Percentiles rank a stretch among this genome's conserved stretches.
phyloP scores from a whole-genome alignment of 139 green algal genomes.

The Chlamydomonas eustigma region DNA sequence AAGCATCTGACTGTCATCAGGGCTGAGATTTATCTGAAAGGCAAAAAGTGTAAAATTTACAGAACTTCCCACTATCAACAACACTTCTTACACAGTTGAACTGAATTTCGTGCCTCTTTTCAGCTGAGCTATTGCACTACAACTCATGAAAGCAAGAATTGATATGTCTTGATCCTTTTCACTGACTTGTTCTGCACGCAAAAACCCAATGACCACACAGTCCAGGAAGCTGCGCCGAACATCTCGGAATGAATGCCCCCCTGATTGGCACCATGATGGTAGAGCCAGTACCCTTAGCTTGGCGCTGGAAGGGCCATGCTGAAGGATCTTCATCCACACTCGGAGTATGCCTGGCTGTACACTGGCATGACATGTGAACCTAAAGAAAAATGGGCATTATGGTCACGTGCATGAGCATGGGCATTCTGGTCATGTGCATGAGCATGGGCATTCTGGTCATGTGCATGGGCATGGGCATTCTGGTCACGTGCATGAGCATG shows the following conservation, averaged over 20 bases:
- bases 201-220: constrained; percentile 17
- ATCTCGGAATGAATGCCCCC: not conserved
- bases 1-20: not conserved
- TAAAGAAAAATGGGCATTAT: too few relatives aligned
- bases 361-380: constrained; percentile 30
- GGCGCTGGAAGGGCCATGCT: constrained; percentile 31
- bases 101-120: too few relatives aligned
- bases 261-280: not conserved
- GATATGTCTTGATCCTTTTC: not conserved
- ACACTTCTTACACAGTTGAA: too few relatives aligned
- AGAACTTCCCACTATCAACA: too few relatives aligned
- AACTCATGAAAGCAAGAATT: not conserved
- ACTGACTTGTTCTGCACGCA: not conserved
- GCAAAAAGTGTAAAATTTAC: too few relatives aligned
- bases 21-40: not conserved
- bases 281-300: constrained; percentile 24
- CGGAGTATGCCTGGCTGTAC: constrained; percentile 36
- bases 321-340: constrained; percentile 30
- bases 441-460: too few relatives aligned
- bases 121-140: too few relatives aligned
- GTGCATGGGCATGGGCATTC: too few relatives aligned
- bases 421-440: too few relatives aligned
- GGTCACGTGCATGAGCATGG: too few relatives aligned
- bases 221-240: constrained; percentile 19
- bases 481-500: too few relatives aligned